Base-by-base conservation (phyloP, 2,329 filamentous ascomycete species). In the Aspergillus unguis region DNA sequence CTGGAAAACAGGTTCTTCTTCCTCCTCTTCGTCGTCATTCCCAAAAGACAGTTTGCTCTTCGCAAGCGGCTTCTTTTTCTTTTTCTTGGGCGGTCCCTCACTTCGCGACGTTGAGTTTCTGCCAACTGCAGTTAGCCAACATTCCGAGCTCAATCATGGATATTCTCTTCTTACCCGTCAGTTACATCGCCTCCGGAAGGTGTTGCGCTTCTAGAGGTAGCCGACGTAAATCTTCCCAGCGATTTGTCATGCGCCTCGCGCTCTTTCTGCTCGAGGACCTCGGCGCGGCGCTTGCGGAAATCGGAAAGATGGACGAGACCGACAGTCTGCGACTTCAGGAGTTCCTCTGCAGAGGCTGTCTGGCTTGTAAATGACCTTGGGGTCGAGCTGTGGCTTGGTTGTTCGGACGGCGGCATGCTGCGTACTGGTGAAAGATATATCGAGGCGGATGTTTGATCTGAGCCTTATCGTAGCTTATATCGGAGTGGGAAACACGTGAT, bases 241-340 rank as follows among this genome's bases (percentile, higher is more conserved):
- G 81, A 77, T 37, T 78, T 80, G 60, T 89, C 87, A 65, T 85
- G 84, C 9, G 84, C 86, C 65, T 94, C 90, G 64, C 88, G 84
- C 66, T 94, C 90, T 66, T 94, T 92, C 67, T 90, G 86, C 71
- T 96, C 92, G 44, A 96, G 78, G n/a, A 92, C 90, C 72, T 96
- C 90, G 62, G 91, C 92, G 71, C 92, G 90, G 54, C 94, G 86
- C 76, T 99, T 97, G 72, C 92, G 90, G 71, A 95, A 97, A 69
- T 97, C 94, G 59, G 89, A 90, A 40, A 96, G 85, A 53, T 89
- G 84, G 48, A 97, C 92, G 2, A 99, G 85, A 37, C 94, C 94
- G 60, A 96, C 91, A 0, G 90, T 95, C 65, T 90, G 85, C 49
- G 85, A 89, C 55, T 92, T 92, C 44, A 96, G 80, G 10, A 90